Evolutionary conservation across 2,329 filamentous ascomycete species (phyloP), one percentile per base, ranked within the genome.

Genomic region (Aspergillus sojae): DNA sequence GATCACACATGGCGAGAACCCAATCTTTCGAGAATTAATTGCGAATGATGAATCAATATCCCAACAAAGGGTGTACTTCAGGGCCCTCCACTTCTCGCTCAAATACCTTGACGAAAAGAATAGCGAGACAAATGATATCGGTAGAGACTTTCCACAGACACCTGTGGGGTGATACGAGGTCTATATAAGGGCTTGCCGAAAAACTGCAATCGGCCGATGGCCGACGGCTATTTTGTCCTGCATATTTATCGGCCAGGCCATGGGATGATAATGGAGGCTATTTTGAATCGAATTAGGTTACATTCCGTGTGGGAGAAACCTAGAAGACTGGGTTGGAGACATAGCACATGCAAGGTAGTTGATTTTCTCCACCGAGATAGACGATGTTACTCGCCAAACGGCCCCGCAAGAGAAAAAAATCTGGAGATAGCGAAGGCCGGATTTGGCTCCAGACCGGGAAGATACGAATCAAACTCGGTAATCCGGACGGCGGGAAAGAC

Each of bases 1-100:
- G 72, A 65, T 79, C 77, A 63, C 74, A 74, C 73, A 78, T 80
- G 48, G 59, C 72, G 68, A 58, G 23, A 28, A 41, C 36, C 19
- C 21, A 41, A 19, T 6, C 2, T 21, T 34, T 32, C 4, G 14
- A 32, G 9, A 50, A 16, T 26, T 26, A 10, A 11, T 6, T 30
- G 21, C 16, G 14, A n/a, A 16, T 12, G 4, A 34, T 5, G 9
- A 21, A 12, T 32, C 28, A n/a, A 34, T 30, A 14, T 6, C 9
- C 28, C 16, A 32, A n/a, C 16, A 32, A 26, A 26, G 21, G 30
- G 28, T 16, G 9, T 36, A 14, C 21, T 39, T 39, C 48, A 4
- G 28, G 28, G 1, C 16, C 10, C 28, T 19, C 19, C 19, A 32
- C 48, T 34, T 52, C 26, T 30, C 16, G 48, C 26, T 12, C 28